Conservation (phyloP, 768 basidiomycete species). For the Amanita muscaria region DNA sequence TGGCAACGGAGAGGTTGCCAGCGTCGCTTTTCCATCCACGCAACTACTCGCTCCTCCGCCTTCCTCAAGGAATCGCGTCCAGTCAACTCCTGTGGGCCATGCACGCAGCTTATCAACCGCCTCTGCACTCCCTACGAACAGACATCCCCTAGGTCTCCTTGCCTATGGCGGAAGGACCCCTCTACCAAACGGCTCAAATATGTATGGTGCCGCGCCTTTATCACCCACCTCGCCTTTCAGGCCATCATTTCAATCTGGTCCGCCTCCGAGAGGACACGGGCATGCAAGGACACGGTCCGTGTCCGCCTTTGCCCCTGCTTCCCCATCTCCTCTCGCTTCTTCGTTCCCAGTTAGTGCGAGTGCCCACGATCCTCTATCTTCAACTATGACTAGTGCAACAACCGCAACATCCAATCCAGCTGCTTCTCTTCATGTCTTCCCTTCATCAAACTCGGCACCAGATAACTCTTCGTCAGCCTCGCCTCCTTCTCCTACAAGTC, state of each 20-base stretch:
- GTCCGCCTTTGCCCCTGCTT: constrained; percentile 11
- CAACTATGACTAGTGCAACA: constrained; percentile 11
- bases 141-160: too few species aligned
- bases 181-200: too few species aligned
- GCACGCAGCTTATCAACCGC: constrained; percentile 1
- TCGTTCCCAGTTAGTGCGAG: constrained; percentile 15
- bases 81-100: constrained; percentile 1
- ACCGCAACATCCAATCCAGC: neutral
- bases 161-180: too few species aligned
- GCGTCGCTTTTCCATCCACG: neutral
- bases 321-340: constrained; percentile 43
- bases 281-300: constrained; percentile 4
- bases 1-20: too few species aligned
- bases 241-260: constrained; percentile 3
- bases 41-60: neutral
- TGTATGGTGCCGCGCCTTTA: neutral
- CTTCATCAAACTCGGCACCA: constrained; percentile 13
- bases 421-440: constrained; percentile 7
- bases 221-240: neutral
- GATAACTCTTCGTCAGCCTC: constrained; percentile 12
- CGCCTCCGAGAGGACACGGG: neutral
- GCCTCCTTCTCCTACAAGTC: neutral
- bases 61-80: constrained; percentile 1
- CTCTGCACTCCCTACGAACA: neutral
- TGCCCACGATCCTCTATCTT: constrained; percentile 18